Evolutionary conservation across 2,329 filamentous ascomycete genomes (phyloP), one percentile per base, ranked within the genome.

Genomic region (Penicillium sp.): DNA sequence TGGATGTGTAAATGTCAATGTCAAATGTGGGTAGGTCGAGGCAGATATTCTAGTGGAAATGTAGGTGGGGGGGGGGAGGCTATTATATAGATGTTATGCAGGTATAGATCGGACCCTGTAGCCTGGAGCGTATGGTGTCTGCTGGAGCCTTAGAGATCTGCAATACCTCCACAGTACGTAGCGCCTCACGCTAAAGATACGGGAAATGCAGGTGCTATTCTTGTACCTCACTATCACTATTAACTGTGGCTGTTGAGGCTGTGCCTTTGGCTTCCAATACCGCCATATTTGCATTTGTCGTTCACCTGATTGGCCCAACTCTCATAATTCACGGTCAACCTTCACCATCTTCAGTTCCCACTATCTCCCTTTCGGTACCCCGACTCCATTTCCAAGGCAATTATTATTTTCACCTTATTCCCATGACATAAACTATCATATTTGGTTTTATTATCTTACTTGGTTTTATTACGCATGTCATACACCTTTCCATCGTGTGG

Each of bases 241-340:
- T 19, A 37, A 51, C 56, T 61, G 57, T 50, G 48, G 37, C 48
- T 50, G 16, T 36, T 40, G 61, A 53, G 51, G 51, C 51, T 48
- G 51, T 49, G 51, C 14, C 14, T 58, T 61, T 55, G 61, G 30
- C 30, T 56, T 61, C 56, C 57, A 54, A 61, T 50, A 60, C 59
- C 61, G 59, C 61, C 59, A 35, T 51, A 22, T 44, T 36, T 16
- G 19, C 38, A 1, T 2, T n/a, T 14, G 3, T 43, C 40, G 41
- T 42, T 16, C 3, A 2, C 6, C 19, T 62, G 43, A 64, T 65
- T 62, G 61, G 61, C 14, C 4, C 6, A 26, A 33, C 5, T 28
- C 26, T 5, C 19, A 38, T 8, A 41, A 28, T 50, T 30, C 9
- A 47, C 47, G 54, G 55, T 57, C 41, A 47, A 33, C 17, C 33